Conservation (phyloP, 768 basidiomycete genomes). For the Vararia minispora region DNA sequence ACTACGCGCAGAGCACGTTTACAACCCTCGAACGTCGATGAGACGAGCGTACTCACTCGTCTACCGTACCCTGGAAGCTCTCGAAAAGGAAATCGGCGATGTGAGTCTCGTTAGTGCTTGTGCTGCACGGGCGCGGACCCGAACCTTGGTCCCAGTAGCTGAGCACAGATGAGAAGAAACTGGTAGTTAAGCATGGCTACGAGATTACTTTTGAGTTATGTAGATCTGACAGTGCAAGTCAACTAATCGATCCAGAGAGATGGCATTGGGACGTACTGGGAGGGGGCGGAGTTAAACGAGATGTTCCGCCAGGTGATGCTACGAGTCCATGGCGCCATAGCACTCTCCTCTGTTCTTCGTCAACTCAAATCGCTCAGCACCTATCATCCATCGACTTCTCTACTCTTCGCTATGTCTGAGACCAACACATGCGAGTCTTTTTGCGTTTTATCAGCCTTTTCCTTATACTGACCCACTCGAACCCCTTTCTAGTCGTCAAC, state of each 20-base stretch:
- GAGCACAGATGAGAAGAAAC: neutral
- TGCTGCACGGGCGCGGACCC: constrained; percentile 34
- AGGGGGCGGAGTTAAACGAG: constrained; percentile 35
- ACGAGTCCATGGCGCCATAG: neutral
- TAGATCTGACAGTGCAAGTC: constrained; percentile 33
- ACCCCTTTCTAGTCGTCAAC: no score
- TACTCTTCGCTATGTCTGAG: no score
- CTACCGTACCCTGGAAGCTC: constrained; percentile 38
- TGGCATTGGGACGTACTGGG: constrained; percentile 32
- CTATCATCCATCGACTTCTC: no score
- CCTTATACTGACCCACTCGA: constrained; percentile 16
- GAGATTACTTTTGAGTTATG: constrained; percentile 48
- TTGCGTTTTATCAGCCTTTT: constrained; percentile 12
- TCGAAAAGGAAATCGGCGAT: constrained; percentile 45
- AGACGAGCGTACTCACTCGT: constrained; percentile 24
- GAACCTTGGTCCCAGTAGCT: constrained; percentile 59
- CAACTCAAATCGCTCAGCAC: no score
- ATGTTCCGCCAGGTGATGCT: constrained; percentile 55
- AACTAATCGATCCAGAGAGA: neutral
- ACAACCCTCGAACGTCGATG: neutral
- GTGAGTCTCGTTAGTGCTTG: constrained; percentile 39
- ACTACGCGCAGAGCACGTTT: constrained; percentile 15
- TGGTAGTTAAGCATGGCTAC: no score
- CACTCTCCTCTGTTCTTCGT: no score
- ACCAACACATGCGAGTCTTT: constrained; percentile 10